A percentile compares a stretch with the other conserved stretches of the same genome.
Evolutionary conservation across 352 stramenopile genomes (phyloP).

Genomic region (Thraustochytrium sp.): DNA sequence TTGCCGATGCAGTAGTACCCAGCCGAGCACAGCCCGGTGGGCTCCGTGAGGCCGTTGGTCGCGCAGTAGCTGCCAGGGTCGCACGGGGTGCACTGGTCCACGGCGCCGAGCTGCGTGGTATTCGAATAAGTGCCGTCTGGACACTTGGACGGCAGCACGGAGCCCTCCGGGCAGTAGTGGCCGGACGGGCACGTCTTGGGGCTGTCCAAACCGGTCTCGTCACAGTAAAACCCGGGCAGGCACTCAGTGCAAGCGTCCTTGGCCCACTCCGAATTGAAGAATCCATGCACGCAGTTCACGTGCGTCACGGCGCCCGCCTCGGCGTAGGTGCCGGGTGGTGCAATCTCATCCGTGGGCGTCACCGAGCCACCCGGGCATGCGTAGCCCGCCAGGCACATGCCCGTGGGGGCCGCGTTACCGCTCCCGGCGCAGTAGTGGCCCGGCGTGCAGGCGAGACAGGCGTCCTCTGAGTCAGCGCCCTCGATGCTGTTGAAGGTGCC

Average conservation of each 20-base stretch:
- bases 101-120: slow-evolving; percentile 48
- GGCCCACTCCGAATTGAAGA: neutral
- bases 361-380: slow-evolving; percentile 68
- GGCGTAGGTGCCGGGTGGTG: slow-evolving; percentile 13
- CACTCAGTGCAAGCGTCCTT: slow-evolving; percentile 43
- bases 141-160: slow-evolving; percentile 51
- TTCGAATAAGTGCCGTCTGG: slow-evolving; percentile 63
- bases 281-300: slow-evolving; percentile 48
- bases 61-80: slow-evolving; percentile 42
- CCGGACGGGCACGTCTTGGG: slow-evolving; percentile 63
- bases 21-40: slow-evolving; percentile 50
- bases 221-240: slow-evolving; percentile 46
- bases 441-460: slow-evolving; percentile 68
- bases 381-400: slow-evolving; percentile 53
- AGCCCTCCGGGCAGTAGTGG: slow-evolving; percentile 63
- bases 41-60: neutral
- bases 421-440: slow-evolving; percentile 69
- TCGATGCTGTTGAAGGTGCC: slow-evolving; percentile 61
- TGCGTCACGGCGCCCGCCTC: slow-evolving; percentile 48
- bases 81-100: slow-evolving; percentile 32
- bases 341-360: slow-evolving; percentile 47
- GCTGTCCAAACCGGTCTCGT: slow-evolving; percentile 60
- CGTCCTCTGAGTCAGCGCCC: slow-evolving; percentile 53
- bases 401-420: slow-evolving; percentile 39
- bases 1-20: slow-evolving; percentile 46